Base-by-base conservation (phyloP, 371 early-diverging fungal genomes). In the Thermomucor indicae-seudaticae region DNA sequence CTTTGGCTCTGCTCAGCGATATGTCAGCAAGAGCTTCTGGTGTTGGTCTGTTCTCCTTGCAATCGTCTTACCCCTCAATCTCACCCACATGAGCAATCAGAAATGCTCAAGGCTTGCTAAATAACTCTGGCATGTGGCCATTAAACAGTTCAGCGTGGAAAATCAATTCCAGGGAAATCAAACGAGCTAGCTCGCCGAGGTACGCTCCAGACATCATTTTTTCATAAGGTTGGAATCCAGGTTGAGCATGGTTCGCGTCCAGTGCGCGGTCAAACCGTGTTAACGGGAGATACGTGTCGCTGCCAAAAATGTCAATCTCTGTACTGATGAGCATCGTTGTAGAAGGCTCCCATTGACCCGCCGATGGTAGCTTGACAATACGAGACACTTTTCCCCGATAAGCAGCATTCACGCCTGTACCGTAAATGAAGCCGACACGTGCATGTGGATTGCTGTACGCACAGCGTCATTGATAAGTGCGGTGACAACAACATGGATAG, bases 391-490 rank as follows among this genome's bases (percentile, higher is more conserved):
- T 55, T 45, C 62, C 66, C 37, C 49, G 53, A 43, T 66, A 61
- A 1, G 62, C 91, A 22, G 92, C 93, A 65, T 96, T 96, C 45
- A 90, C 85, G 34, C 96, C 96, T 7, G 96, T 95, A 51, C 92
- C 95, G 38, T 91, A 78, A 58, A 96, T 92, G 38, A 41, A 92
- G 83, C 29, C 90, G 87, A 49, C 91, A 69, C 61, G 78, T 70
- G 47, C 89, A 86, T 44, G 79, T 77, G 17, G 89, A 87, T 47
- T 83, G 70, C 39, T 63, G 74, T 91, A 93, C 5, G 89, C 90
- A 92, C 93, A 0, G 93, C 91, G 70, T 95, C 96, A 77, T 97
- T 97, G 48, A 96, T 79, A 17, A 96, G 75, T 12, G 95, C 94
- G 31, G 84, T 79, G 40, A 94, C 88, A 19, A 94, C 79, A 30